Evolutionary conservation across 2,329 filamentous ascomycete species (phyloP), one percentile per base, ranked within the genome.

Genomic region (Botrytis porri): DNA sequence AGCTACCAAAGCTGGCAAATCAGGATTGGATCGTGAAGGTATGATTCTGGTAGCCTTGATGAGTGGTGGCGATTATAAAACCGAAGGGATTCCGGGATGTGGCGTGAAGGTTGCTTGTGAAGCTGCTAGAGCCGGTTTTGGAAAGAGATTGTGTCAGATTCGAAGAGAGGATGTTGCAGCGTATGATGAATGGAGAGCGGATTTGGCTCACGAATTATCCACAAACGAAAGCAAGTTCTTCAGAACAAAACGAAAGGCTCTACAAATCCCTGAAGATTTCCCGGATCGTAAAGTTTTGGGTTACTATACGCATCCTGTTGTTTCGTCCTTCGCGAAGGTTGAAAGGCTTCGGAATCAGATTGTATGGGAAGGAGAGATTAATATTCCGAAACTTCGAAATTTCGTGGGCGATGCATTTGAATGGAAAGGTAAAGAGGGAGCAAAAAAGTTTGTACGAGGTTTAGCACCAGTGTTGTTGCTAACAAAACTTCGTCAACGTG

Each of bases 1-100:
- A 18, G 84, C 87, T 54, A 88, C 90, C 0, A 85, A 85, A 77
- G 81, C 83, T n/a, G 80, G 79, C 1, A 79, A 75, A 67, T 80
- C 20, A 79, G 92, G 91, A 0, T 84, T 98, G 63, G 93, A 95
- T 78, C 86, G 92, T 32, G 90, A 96, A 75, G 95, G 94, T 0
- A 97, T 99, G 95, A 92, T 98, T 35, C 84, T 99, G 20, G 92
- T 98, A 32, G 96, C 96, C 0, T 84, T 99, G 75, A 94, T 99
- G 88, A 98, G 95, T 77, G 96, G 96, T 10, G 96, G 96, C 10
- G 96, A 99, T 82, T 99, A 99, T 78, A 85, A 95, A 0, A 93
- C 95, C 0, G 93, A 94, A 72, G 96, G 96, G 0, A 91, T 99
- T 25, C 90, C 93, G 0, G 92, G 93, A 6, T 97, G 95, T 77